Evolutionary conservation across 2,329 filamentous ascomycete genomes (phyloP).

Genomic region (Aspergillus sp.): DNA sequence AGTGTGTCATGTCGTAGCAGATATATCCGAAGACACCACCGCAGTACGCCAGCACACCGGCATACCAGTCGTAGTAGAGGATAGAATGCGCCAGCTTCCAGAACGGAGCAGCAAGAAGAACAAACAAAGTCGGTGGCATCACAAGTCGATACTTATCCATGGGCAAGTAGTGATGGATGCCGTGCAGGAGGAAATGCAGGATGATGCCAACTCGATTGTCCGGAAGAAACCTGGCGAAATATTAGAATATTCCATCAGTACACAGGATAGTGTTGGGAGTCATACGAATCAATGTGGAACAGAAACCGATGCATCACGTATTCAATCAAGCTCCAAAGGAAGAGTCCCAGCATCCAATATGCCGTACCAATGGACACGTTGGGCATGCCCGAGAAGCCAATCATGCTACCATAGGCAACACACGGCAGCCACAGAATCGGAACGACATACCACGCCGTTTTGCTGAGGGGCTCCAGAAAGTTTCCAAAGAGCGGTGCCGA

Average conservation of each 20-base stretch:
- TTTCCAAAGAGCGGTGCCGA: slow-evolving; percentile 95
- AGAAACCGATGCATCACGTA: slow-evolving; percentile 82
- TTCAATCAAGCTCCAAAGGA: slow-evolving; percentile 82
- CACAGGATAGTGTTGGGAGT: slow-evolving; percentile 11
- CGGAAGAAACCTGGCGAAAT: slow-evolving; percentile 61
- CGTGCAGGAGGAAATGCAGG: slow-evolving; percentile 85
- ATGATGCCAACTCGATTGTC: slow-evolving; percentile 85
- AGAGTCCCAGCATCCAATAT: slow-evolving; percentile 64
- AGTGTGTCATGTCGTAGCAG: slow-evolving; percentile 95
- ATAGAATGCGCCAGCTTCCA: slow-evolving; percentile 80
- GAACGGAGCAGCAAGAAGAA: slow-evolving; percentile 76
- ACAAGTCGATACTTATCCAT: slow-evolving; percentile 97
- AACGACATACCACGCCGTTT: slow-evolving; percentile 90
- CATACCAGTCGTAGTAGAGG: slow-evolving; percentile 78
- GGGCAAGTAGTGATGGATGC: slow-evolving; percentile 96
- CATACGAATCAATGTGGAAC: slow-evolving; percentile 88
- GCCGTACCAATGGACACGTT: slow-evolving; percentile 41
- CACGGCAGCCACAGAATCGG: slow-evolving; percentile 78
- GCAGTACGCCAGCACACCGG: slow-evolving; percentile 68
- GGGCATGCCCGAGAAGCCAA: slow-evolving; percentile 56
- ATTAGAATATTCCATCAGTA: slow-evolving; percentile 11
- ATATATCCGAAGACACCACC: slow-evolving; percentile 94
- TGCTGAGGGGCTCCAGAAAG: slow-evolving; percentile 92
- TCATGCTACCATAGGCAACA: slow-evolving; percentile 61
- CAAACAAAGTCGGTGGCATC: slow-evolving; percentile 87